Percentiles rank a stretch among this genome's conserved stretches.
phyloP scores from a whole-genome alignment of 495 filamentous ascomycete genomes.

The Podospora comata region DNA sequence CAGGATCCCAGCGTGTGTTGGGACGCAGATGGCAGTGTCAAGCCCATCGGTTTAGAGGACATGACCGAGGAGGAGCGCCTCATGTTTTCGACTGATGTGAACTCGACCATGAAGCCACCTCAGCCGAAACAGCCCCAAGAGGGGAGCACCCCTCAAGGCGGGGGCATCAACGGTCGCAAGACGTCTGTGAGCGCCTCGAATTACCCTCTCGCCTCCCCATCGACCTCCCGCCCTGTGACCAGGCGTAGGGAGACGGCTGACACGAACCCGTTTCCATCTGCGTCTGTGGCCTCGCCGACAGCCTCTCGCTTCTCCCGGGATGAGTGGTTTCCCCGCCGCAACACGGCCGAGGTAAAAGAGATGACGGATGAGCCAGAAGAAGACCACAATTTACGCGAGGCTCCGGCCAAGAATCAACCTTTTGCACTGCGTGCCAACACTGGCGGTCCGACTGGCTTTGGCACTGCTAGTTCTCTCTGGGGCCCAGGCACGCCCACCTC shows the following conservation, averaged over 20 bases:
- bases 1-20: slow-evolving; percentile 72
- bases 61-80: slow-evolving; percentile 83
- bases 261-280: slow-evolving; percentile 61
- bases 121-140: slow-evolving; percentile 65
- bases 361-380: slow-evolving; percentile 47
- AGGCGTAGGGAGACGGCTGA: slow-evolving; percentile 88
- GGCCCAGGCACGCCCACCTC: slow-evolving; percentile 44
- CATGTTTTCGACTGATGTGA: slow-evolving; percentile 81
- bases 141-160: slow-evolving; percentile 45
- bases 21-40: slow-evolving; percentile 70
- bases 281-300: slow-evolving; percentile 48
- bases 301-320: slow-evolving; percentile 49
- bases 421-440: slow-evolving; percentile 67
- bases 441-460: slow-evolving; percentile 37
- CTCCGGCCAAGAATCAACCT: slow-evolving; percentile 47
- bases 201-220: slow-evolving; percentile 59
- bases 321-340: slow-evolving; percentile 63
- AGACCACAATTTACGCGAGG: slow-evolving; percentile 25
- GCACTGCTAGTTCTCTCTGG: slow-evolving; percentile 64
- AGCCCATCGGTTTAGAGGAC: slow-evolving; percentile 69
- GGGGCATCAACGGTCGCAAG: slow-evolving; percentile 62
- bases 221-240: slow-evolving; percentile 62
- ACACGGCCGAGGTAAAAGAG: slow-evolving; percentile 58
- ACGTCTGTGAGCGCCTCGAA: slow-evolving; percentile 62
- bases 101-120: slow-evolving; percentile 86